A percentile compares a stretch with the other conserved stretches of the same genome.
phyloP scores from a whole-genome alignment of 345 rosid genomes.

The Brassica juncea region DNA sequence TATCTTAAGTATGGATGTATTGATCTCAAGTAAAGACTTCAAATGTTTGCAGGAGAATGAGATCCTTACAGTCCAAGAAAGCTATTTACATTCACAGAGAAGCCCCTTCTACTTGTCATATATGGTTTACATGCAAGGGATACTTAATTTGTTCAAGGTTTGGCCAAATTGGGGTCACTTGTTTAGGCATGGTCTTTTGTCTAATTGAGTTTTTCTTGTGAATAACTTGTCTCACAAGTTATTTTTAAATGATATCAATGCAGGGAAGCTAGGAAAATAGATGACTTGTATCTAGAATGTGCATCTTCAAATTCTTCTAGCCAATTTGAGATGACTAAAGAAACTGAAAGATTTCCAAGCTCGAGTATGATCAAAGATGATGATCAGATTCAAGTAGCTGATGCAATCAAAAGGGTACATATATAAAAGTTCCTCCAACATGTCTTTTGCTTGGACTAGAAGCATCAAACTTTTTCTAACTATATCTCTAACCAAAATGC shows the following conservation, averaged over 20 bases:
- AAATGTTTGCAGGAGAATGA: slow-evolving; percentile 57
- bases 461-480: background rate
- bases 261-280: slow-evolving; percentile 29
- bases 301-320: slow-evolving; percentile 1
- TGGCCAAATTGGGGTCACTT: slow-evolving; percentile 4
- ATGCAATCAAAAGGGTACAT: slow-evolving; percentile 66
- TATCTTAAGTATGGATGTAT: background rate
- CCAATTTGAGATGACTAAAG: background rate
- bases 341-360: slow-evolving; percentile 8
- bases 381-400: slow-evolving; percentile 53
- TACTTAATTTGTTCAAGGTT: slow-evolving; percentile 53
- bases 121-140: slow-evolving; percentile 74
- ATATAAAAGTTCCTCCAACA: background rate
- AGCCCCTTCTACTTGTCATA: slow-evolving; percentile 69
- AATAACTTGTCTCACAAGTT: background rate
- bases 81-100: slow-evolving; percentile 50
- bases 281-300: background rate
- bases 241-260: background rate
- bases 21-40: background rate
- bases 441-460: background rate
- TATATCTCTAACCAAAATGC: slow-evolving; percentile 2
- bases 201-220: slow-evolving; percentile 18
- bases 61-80: slow-evolving; percentile 66
- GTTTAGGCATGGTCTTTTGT: background rate
- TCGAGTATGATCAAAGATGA: background rate